Percentiles rank a stretch among this genome's conserved stretches.
Evolutionary conservation across 2,329 filamentous ascomycete genomes (phyloP).

Genomic region (Furcasterigmium furcatum): DNA sequence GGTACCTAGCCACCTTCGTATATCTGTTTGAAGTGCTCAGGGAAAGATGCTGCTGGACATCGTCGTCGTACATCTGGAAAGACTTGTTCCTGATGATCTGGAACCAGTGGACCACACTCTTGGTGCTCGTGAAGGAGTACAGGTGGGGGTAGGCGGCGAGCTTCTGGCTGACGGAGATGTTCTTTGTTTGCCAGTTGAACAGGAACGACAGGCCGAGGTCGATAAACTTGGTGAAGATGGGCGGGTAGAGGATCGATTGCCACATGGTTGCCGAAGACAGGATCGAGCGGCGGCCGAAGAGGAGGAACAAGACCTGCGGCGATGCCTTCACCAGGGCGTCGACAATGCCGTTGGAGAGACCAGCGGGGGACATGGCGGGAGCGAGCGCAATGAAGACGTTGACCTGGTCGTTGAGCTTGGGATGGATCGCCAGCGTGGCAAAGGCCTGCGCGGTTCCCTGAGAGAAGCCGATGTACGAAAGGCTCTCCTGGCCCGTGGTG

Average conservation of each 20-base stretch:
- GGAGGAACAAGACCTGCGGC: conserved; percentile 85
- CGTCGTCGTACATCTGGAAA: conserved; percentile 99
- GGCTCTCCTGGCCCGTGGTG: conserved; percentile 74
- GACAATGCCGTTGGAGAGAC: conserved; percentile 84
- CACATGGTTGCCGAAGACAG: conserved; percentile 94
- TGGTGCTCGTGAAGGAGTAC: conserved; percentile 95
- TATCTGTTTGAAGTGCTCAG: conserved; percentile 73
- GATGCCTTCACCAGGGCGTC: conserved; percentile 92
- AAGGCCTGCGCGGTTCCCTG: conserved; percentile 97
- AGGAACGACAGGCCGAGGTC: conserved; percentile 78
- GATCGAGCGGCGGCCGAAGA: conserved; percentile 89
- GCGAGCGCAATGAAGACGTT: conserved; percentile 96
- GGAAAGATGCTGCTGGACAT: conserved; percentile 74
- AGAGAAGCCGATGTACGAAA: conserved; percentile 96
- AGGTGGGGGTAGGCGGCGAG: conserved; percentile 93
- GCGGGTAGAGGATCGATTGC: conserved; percentile 93
- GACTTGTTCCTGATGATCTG: conserved; percentile 95
- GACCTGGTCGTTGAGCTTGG: conserved; percentile 85
- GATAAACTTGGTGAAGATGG: conserved; percentile 85
- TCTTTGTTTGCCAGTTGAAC: conserved; percentile 84
- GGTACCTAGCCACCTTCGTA: conserved; percentile 95
- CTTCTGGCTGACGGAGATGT: conserved; percentile 85
- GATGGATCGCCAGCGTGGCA: conserved; percentile 87
- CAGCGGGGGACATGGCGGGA: conserved; percentile 93
- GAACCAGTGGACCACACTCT: conserved; percentile 98